Conservation (phyloP, 2,329 filamentous ascomycete genomes). For the Helminthosporium solani region DNA sequence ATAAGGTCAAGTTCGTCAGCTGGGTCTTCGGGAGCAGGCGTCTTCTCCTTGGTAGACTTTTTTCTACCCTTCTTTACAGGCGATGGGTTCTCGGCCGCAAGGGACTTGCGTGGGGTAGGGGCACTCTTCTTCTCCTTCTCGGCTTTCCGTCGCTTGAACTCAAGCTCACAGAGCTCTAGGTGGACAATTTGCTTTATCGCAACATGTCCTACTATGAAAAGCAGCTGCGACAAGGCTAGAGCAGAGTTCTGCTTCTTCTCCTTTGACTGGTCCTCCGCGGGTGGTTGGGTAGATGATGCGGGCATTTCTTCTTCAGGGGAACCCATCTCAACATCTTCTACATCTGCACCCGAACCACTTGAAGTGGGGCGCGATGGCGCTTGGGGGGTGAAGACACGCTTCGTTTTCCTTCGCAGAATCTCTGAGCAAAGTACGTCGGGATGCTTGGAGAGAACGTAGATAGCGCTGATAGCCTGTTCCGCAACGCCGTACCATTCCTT, state of each 20-base stretch:
- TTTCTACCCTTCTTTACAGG: constrained; percentile 45
- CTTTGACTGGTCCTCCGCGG: constrained; percentile 27
- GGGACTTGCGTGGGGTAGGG: constrained; percentile 34
- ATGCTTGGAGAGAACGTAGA: constrained; percentile 91
- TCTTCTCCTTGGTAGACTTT: constrained; percentile 46
- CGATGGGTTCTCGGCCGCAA: constrained; percentile 28
- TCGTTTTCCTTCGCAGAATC: constrained; percentile 83
- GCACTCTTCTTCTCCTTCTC: constrained; percentile 72
- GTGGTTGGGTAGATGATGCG: constrained; percentile 23
- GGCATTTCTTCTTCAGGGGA: constrained; percentile 11
- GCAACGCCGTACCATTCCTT: constrained; percentile 94
- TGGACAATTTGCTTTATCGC: constrained; percentile 99
- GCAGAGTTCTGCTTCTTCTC: constrained; percentile 64
- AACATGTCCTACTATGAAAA: constrained; percentile 94
- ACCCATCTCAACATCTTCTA: constrained; percentile 35
- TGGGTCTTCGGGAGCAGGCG: constrained; percentile 56
- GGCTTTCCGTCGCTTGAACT: constrained; percentile 95
- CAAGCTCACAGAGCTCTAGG: constrained; percentile 92
- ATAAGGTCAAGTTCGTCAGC: constrained; percentile 94
- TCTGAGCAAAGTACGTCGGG: constrained; percentile 92
- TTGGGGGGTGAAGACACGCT: constrained; percentile 69
- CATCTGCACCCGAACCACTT: constrained; percentile 34
- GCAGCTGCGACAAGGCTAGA: constrained; percentile 78
- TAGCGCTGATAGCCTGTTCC: constrained; percentile 93
- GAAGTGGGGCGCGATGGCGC: constrained; percentile 39